These are phyloP conservation scores for Cordyceps fumosorosea DNA, from an alignment of 2,329 filamentous ascomycete genomes.

Conservation along the genomic window DNA sequence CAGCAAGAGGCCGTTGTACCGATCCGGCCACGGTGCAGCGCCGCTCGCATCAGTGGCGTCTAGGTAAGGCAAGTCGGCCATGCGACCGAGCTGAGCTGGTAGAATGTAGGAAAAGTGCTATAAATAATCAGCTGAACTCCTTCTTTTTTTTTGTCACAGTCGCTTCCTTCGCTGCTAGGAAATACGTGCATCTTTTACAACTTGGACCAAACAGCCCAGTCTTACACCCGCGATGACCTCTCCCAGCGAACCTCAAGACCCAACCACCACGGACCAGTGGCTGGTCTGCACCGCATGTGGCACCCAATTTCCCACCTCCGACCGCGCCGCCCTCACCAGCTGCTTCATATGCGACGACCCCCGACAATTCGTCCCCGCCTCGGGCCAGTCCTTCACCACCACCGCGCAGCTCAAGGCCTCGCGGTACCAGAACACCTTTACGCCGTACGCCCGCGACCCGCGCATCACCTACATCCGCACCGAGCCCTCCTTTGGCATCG, in stretches of 20 bases:
- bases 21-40: too few relatives aligned
- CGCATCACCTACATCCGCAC: slow-evolving; percentile 42
- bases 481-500: slow-evolving; percentile 61
- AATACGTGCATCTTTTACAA: too few relatives aligned
- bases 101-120: too few relatives aligned
- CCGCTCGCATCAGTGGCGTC: too few relatives aligned
- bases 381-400: slow-evolving; percentile 31
- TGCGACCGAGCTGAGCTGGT: too few relatives aligned
- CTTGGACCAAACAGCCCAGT: background rate
- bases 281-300: slow-evolving; percentile 60
- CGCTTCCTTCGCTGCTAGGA: too few relatives aligned
- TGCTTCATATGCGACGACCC: slow-evolving; percentile 71
- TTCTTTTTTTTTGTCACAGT: too few relatives aligned
- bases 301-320: slow-evolving; percentile 50
- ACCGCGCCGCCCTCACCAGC: slow-evolving; percentile 40
- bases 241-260: slow-evolving; percentile 13
- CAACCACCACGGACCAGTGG: slow-evolving; percentile 3
- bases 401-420: slow-evolving; percentile 38
- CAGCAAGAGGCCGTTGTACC: background rate
- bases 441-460: slow-evolving; percentile 37
- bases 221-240: slow-evolving; percentile 8
- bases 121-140: too few relatives aligned
- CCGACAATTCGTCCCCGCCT: slow-evolving; percentile 58
- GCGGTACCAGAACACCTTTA: slow-evolving; percentile 48
- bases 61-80: too few relatives aligned